Evolutionary conservation across 495 filamentous ascomycete genomes (phyloP).

Genomic region (Poronia punctata): DNA sequence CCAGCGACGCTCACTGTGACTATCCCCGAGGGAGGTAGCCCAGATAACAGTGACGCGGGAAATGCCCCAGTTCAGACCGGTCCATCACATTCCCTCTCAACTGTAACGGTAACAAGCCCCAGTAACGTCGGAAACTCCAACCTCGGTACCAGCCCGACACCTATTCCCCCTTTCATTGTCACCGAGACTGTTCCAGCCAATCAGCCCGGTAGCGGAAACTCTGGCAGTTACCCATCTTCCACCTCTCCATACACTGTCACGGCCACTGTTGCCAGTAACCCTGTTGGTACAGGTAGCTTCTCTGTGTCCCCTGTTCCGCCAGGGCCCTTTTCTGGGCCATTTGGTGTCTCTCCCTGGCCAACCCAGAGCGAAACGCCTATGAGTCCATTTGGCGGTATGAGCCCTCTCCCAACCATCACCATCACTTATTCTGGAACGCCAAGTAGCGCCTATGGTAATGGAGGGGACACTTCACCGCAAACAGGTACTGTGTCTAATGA

Average conservation of each 20-base stretch:
- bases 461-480: background rate
- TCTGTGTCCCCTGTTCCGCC: conserved; percentile 13
- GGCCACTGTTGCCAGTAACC: background rate
- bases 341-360: conserved; percentile 20
- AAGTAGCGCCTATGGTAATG: background rate
- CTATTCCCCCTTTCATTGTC: conserved; percentile 1
- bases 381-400: conserved; percentile 4
- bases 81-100: background rate
- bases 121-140: conserved; percentile 8
- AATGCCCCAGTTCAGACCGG: background rate
- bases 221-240: conserved; percentile 2
- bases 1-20: conserved; percentile 7
- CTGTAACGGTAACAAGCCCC: conserved; percentile 1
- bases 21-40: conserved; percentile 2
- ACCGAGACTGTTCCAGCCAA: conserved; percentile 3
- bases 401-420: conserved; percentile 17
- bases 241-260: conserved; percentile 4
- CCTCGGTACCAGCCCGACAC: background rate
- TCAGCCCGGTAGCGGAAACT: background rate
- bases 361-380: conserved; percentile 7
- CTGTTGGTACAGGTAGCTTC: conserved; percentile 2
- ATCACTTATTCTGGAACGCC: conserved; percentile 15
- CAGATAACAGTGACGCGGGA: conserved; percentile 2
- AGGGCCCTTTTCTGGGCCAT: conserved; percentile 21
- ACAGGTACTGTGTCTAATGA: background rate